Evolutionary conservation across 2,329 filamentous ascomycete genomes (phyloP).

Genomic region (Talaromyces pinophilus): DNA sequence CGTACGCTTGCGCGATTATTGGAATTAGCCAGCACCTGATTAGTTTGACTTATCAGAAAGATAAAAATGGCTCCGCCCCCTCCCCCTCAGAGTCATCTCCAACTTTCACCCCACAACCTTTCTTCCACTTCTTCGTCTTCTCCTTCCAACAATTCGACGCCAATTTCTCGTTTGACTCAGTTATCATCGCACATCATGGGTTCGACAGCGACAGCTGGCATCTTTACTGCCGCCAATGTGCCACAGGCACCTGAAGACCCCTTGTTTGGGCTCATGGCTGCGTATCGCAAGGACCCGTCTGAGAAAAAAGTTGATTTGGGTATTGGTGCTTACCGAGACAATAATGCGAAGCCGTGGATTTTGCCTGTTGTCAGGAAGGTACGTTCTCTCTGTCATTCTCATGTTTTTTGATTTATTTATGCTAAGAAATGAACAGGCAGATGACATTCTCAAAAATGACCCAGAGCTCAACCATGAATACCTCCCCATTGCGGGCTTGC

Average conservation of each 20-base stretch:
- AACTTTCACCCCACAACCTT: slow-evolving; percentile 13
- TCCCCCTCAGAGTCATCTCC: slow-evolving; percentile 20
- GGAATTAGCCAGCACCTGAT: slow-evolving; percentile 4
- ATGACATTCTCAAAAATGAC: slow-evolving; percentile 83
- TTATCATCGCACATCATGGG: slow-evolving; percentile 64
- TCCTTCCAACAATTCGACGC: neutral
- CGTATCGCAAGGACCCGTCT: slow-evolving; percentile 75
- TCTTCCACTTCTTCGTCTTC: slow-evolving; percentile 1
- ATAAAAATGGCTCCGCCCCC: slow-evolving; percentile 11
- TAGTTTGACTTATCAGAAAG: neutral
- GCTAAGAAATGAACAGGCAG: slow-evolving; percentile 63
- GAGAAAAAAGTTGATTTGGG: slow-evolving; percentile 90
- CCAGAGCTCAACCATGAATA: slow-evolving; percentile 97
- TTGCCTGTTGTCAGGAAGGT: slow-evolving; percentile 96
- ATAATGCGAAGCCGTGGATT: slow-evolving; percentile 96
- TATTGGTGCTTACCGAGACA: slow-evolving; percentile 90
- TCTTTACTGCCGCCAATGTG: slow-evolving; percentile 74
- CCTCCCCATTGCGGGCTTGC: slow-evolving; percentile 87
- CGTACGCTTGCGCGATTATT: slow-evolving; percentile 1
- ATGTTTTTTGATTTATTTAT: neutral
- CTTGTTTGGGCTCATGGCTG: slow-evolving; percentile 88
- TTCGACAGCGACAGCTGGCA: slow-evolving; percentile 57
- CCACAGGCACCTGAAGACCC: slow-evolving; percentile 93
- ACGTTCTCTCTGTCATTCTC: slow-evolving; percentile 7
- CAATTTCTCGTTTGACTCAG: slow-evolving; percentile 34